phyloP scores from a whole-genome alignment of 805 yeast genomes.

The Maudiozyma serrabonitensis region DNA sequence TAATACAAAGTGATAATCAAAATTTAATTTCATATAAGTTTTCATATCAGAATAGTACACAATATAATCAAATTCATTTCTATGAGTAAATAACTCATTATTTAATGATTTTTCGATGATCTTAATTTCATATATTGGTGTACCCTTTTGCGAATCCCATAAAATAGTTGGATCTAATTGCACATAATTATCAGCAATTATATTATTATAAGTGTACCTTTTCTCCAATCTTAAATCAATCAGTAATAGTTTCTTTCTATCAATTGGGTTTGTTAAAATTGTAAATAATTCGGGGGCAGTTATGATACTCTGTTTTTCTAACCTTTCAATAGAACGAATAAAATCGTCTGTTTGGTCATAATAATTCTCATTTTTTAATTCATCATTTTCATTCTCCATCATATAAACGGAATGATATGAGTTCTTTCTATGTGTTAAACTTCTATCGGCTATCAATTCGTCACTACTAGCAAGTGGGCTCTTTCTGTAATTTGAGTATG shows the following conservation, averaged over 20 bases:
- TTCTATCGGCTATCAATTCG: slow-evolving; percentile 9
- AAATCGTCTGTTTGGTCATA: slow-evolving; percentile 13
- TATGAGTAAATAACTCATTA: slow-evolving; percentile 21
- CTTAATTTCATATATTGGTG: slow-evolving; percentile 28
- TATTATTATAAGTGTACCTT: slow-evolving; percentile 28
- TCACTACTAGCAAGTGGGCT: not conserved
- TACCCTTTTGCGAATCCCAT: slow-evolving; percentile 18
- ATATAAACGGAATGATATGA: slow-evolving; percentile 35
- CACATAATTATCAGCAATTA: slow-evolving; percentile 31
- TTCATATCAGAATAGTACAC: slow-evolving; percentile 33
- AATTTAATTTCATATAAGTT: slow-evolving; percentile 24
- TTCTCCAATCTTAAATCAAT: slow-evolving; percentile 34
- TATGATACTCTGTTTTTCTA: slow-evolving; percentile 44
- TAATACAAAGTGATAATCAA: slow-evolving; percentile 29
- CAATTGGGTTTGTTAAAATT: slow-evolving; percentile 37
- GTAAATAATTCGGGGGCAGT: slow-evolving; percentile 35
- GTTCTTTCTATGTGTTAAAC: slow-evolving; percentile 28
- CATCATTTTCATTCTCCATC: slow-evolving; percentile 21
- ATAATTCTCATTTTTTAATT: slow-evolving; percentile 4
- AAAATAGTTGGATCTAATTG: slow-evolving; percentile 33
- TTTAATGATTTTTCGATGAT: slow-evolving; percentile 23
- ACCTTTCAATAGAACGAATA: slow-evolving; percentile 18
- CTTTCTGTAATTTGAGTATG: not conserved
- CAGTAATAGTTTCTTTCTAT: slow-evolving; percentile 30
- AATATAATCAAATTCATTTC: slow-evolving; percentile 29